These are phyloP conservation scores for Aspergillus indologenus DNA, from an alignment of 495 filamentous ascomycete species.

Conservation along the genomic window DNA sequence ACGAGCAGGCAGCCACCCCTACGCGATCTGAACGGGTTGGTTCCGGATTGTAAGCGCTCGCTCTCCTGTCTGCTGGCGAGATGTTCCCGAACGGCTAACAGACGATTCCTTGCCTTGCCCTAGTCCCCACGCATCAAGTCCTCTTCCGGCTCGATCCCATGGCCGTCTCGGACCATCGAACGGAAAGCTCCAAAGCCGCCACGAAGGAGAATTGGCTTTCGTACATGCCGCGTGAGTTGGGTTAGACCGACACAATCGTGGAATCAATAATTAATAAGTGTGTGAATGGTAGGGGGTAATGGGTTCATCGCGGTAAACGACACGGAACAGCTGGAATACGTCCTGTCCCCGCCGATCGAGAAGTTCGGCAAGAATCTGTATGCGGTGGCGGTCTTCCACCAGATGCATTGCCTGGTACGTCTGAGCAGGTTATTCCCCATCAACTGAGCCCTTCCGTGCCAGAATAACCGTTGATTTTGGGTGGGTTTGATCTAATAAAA, in stretches of 20 bases:
- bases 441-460: no score
- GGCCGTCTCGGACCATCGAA: not conserved
- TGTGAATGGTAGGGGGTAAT: not conserved
- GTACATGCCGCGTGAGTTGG: not conserved
- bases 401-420: conserved; percentile 1
- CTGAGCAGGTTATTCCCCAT: no score
- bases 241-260: not conserved
- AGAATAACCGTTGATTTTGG: no score
- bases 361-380: not conserved
- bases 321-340: not conserved
- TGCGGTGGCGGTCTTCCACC: conserved; percentile 1
- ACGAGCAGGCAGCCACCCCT: not conserved
- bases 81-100: not conserved
- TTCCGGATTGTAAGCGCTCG: not conserved
- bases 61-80: not conserved
- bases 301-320: not conserved
- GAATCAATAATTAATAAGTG: no score
- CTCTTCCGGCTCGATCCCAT: conserved; percentile 1
- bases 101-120: not conserved
- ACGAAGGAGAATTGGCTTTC: conserved; percentile 2
- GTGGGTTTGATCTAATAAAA: no score
- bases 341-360: not conserved
- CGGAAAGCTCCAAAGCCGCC: not conserved
- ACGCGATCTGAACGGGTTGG: not conserved
- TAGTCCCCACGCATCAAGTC: not conserved